phyloP scores from a whole-genome alignment of 1,139 yeast genomes.

The Hanseniaspora sp. region DNA sequence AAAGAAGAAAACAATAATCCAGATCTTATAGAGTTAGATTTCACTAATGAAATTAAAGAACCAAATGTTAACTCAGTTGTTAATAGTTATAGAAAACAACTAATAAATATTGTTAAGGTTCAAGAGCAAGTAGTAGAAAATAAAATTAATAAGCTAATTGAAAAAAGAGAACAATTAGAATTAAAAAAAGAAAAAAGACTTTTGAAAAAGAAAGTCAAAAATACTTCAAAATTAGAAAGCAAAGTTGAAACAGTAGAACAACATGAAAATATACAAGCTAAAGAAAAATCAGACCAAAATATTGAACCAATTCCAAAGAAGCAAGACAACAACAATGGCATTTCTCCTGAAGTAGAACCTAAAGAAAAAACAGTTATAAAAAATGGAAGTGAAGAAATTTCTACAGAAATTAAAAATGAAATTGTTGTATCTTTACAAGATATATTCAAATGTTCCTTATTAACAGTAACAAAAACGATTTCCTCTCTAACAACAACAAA shows the following conservation, averaged over 20 bases:
- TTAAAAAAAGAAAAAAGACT: not conserved
- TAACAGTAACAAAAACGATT: constrained; percentile 21
- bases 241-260: not conserved
- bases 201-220: not conserved
- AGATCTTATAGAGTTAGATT: not conserved
- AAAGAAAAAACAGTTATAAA: not conserved
- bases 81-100: not conserved
- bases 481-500: constrained; percentile 19
- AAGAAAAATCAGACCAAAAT: too few relatives aligned
- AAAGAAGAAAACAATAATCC: not conserved
- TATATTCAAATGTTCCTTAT: constrained; percentile 5
- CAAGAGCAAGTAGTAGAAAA: not conserved
- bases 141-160: not conserved
- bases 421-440: not conserved
- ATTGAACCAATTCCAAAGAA: too few relatives aligned
- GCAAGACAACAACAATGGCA: too few relatives aligned
- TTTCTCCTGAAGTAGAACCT: not conserved
- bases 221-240: not conserved
- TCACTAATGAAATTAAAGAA: not conserved
- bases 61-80: not conserved
- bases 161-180: not conserved
- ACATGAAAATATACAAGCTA: not conserved
- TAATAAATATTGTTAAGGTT: not conserved
- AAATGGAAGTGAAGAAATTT: not conserved
- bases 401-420: not conserved